Base-by-base conservation (phyloP, 768 basidiomycete genomes). In the Boletellus ananiceps region DNA sequence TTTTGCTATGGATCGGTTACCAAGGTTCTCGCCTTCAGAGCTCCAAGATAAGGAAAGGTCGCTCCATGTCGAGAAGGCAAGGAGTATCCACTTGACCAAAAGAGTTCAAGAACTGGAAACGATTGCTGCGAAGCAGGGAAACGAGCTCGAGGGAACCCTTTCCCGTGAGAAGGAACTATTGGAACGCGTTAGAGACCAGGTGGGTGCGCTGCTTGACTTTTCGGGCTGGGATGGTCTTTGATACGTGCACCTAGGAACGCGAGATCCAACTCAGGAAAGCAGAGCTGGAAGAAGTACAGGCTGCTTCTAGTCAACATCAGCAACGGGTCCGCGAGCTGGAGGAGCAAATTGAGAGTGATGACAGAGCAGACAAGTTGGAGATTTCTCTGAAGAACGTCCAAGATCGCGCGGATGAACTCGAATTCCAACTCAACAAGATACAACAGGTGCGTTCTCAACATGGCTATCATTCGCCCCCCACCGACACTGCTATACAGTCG, bases 281-380 rank as follows among this genome's bases (percentile, higher is more conserved):
- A 0, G 73, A 78, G 3, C 62, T 79, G 7, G 69, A 72, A 38
- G 82, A 84, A 33, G 65, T 79, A 29, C 79, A 75, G 42, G 69
- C 74, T 34, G 74, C 81, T 51, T 74, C 78, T 5, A 77, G 79
- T 42, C 75, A 77, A 40, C 74, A 76, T 52, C 75, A 77, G 51
- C 76, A 81, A 39, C 74, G 78, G 47, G 74, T 84, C 21, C 82
- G 80, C 23, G 87, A 91, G 56, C 67, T 93, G 29, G 82, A 88
- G 58, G 89, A 91, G 52, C 86, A 88, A 55, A 83, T 93, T 18
- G 82, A 91, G 64, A 83, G 79, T 51, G 89, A 93, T 61, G 88
- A 92, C 65, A 83, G 86, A 36, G 82, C 83, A 14, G 89, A 90
- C 54, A 76, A 76, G 37, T 68, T 91, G 21, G 88, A 91, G 62